A percentile compares a stretch with the other conserved stretches of the same genome.
These are phyloP conservation scores for Bassia scoparia DNA, from an alignment of 148 eudicot species.

Conservation along the genomic window DNA sequence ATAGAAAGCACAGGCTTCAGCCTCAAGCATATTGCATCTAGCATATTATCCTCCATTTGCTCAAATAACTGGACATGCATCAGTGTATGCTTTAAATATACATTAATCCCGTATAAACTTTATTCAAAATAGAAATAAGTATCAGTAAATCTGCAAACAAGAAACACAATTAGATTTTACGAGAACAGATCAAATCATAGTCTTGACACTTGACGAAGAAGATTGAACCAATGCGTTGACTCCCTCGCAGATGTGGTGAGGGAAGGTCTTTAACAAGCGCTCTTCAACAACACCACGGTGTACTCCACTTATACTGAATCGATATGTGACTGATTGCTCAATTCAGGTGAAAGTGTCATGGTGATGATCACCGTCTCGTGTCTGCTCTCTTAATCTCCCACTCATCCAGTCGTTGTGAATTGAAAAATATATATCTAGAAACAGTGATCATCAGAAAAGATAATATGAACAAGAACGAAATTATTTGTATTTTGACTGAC, in stretches of 20 bases:
- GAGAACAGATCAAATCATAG: no score
- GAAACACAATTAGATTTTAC: no score
- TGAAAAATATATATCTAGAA: constrained; percentile 52
- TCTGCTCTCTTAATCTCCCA: constrained; percentile 55
- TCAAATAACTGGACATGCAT: constrained; percentile 49
- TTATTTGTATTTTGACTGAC: neutral
- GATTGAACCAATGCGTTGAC: constrained; percentile 62
- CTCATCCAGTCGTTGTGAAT: constrained; percentile 47
- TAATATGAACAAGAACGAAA: no score
- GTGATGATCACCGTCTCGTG: constrained; percentile 60
- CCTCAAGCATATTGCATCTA: constrained; percentile 56
- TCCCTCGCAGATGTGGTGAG: constrained; percentile 39
- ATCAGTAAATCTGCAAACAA: no score
- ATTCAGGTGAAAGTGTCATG: constrained; percentile 44
- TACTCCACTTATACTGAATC: constrained; percentile 61
- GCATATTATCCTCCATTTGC: constrained; percentile 54
- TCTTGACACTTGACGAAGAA: constrained; percentile 51
- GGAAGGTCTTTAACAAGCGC: constrained; percentile 52
- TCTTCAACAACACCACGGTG: constrained; percentile 60
- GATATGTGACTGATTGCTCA: constrained; percentile 48
- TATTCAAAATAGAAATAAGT: no score
- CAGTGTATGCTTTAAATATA: no score
- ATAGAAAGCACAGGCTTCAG: constrained; percentile 51
- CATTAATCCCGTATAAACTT: no score
- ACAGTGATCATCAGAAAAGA: no score